Percentiles rank a stretch among this genome's conserved stretches.
phyloP scores from a whole-genome alignment of 2,329 filamentous ascomycete species.

The Aspergillus spinulosporus region DNA sequence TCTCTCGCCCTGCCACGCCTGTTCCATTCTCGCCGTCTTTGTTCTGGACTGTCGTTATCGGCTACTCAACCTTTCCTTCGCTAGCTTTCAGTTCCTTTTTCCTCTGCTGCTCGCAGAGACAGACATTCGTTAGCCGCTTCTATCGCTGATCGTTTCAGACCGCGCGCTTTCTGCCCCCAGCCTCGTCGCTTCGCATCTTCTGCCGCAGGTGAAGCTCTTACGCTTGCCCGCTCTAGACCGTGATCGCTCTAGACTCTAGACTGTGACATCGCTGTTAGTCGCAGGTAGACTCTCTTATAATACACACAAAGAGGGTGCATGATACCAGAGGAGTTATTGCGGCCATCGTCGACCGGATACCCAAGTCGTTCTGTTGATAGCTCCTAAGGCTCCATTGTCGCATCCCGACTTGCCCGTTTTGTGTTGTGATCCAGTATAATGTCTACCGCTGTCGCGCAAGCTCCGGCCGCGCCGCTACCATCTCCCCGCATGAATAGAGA shows the following conservation, averaged over 20 bases:
- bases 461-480: slow-evolving; percentile 45
- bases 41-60: slow-evolving; percentile 11
- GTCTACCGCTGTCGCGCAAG: slow-evolving; percentile 52
- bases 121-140: slow-evolving; percentile 22
- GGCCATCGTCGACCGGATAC: slow-evolving; percentile 7
- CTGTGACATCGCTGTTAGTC: slow-evolving; percentile 8
- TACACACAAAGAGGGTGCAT: slow-evolving; percentile 14
- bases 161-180: too few species aligned
- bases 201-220: slow-evolving; percentile 18
- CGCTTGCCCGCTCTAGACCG: slow-evolving; percentile 12
- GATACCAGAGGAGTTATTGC: slow-evolving; percentile 5
- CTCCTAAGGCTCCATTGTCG: background rate
- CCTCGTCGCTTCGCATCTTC: slow-evolving; percentile 2
- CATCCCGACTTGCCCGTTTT: background rate
- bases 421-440: slow-evolving; percentile 31
- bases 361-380: slow-evolving; percentile 1
- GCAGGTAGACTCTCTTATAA: slow-evolving; percentile 14
- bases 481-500: slow-evolving; percentile 47
- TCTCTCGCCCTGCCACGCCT: slow-evolving; percentile 10
- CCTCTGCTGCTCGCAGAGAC: slow-evolving; percentile 1
- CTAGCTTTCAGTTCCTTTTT: slow-evolving; percentile 11
- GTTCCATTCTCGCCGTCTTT: slow-evolving; percentile 1
- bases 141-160: too few species aligned
- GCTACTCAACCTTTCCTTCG: slow-evolving; percentile 7
- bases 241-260: background rate